These are phyloP conservation scores for Lotmaria passim DNA, from an alignment of 208 protist species.

Conservation along the genomic window DNA sequence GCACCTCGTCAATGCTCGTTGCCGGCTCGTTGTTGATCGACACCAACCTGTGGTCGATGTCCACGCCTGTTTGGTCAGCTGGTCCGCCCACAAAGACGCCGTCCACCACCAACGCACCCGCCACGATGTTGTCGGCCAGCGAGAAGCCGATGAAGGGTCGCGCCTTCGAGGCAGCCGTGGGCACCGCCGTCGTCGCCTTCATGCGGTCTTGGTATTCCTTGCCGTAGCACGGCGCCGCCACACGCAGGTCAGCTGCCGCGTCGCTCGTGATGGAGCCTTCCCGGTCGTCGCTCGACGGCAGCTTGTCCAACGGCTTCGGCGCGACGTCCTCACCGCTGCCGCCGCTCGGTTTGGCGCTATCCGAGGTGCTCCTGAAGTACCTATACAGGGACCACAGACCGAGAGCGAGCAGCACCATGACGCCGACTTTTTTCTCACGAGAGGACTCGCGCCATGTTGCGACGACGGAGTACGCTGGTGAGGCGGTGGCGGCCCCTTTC, in stretches of 20 bases:
- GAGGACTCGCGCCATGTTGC: not conserved
- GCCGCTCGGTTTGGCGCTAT: too few relatives aligned
- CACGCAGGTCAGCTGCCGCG: conserved; percentile 18
- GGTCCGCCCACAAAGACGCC: conserved; percentile 48
- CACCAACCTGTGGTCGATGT: conserved; percentile 50
- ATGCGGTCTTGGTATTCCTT: conserved; percentile 31
- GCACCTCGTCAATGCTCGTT: conserved; percentile 29
- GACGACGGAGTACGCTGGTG: not conserved
- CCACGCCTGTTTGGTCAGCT: conserved; percentile 42
- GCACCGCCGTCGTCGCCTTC: conserved; percentile 22
- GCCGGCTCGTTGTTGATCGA: conserved; percentile 30
- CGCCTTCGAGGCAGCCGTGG: conserved; percentile 14
- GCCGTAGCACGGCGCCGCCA: conserved; percentile 33
- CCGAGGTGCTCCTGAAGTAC: not conserved
- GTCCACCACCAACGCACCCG: conserved; percentile 49
- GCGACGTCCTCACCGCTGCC: conserved; percentile 6
- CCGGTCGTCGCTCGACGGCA: conserved; percentile 1
- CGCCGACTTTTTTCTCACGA: not conserved
- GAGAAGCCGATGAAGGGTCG: conserved; percentile 59
- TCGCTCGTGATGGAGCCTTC: conserved; percentile 19
- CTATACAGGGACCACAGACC: conserved; percentile 25
- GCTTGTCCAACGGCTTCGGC: not conserved
- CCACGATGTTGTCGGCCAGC: conserved; percentile 49
- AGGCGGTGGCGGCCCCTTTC: too few relatives aligned
- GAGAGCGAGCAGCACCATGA: conserved; percentile 27